These are phyloP conservation scores for Lipomyces sp. DNA, from an alignment of 805 yeast species.

Conservation along the genomic window DNA sequence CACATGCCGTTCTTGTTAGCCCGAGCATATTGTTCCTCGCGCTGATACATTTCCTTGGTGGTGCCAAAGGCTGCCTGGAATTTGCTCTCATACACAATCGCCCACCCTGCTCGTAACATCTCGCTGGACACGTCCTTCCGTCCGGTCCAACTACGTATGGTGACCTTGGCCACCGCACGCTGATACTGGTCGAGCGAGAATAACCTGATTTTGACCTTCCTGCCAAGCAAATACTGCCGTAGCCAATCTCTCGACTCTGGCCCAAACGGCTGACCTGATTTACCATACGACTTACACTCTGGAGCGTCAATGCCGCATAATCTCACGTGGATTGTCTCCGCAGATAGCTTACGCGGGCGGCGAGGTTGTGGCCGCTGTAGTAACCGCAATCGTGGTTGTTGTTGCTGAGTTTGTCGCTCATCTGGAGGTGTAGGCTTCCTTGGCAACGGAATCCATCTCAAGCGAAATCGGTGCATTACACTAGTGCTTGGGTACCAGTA, in stretches of 20 bases:
- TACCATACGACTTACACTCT: slow-evolving; percentile 91
- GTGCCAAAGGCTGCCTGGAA: slow-evolving; percentile 75
- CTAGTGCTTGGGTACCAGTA: slow-evolving; percentile 10
- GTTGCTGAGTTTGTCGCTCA: neutral
- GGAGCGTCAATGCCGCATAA: slow-evolving; percentile 97
- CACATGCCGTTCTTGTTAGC: slow-evolving; percentile 28
- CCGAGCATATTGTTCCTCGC: slow-evolving; percentile 17
- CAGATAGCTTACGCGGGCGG: slow-evolving; percentile 47
- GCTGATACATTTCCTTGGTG: slow-evolving; percentile 17
- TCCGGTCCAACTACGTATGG: slow-evolving; percentile 66
- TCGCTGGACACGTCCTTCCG: slow-evolving; percentile 81
- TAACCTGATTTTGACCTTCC: slow-evolving; percentile 74
- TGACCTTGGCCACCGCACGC: slow-evolving; percentile 73
- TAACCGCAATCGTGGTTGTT: neutral
- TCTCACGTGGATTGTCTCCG: slow-evolving; percentile 77
- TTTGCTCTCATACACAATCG: slow-evolving; percentile 84
- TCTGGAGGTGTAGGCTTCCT: neutral
- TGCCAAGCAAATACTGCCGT: slow-evolving; percentile 64
- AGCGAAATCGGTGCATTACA: neutral
- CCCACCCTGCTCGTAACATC: slow-evolving; percentile 83
- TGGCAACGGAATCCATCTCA: neutral
- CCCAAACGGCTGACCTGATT: slow-evolving; percentile 85
- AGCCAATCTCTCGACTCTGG: slow-evolving; percentile 87
- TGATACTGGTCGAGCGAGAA: slow-evolving; percentile 85
- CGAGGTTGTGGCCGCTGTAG: slow-evolving; percentile 6